phyloP scores from a whole-genome alignment of 345 rosid species.

The Citrus cavaleriei region DNA sequence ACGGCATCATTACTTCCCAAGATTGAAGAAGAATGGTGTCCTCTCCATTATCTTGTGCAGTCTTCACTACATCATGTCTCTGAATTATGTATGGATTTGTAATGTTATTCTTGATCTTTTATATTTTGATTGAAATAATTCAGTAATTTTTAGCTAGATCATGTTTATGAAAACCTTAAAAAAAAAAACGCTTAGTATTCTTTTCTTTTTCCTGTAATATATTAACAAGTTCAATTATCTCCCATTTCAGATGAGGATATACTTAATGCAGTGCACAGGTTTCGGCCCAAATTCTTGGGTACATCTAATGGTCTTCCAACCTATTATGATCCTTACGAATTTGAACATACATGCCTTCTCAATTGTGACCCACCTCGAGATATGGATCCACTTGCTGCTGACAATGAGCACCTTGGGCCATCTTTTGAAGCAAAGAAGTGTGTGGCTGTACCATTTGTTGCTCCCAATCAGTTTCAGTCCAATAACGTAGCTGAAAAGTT shows the following conservation, averaged over 20 bases:
- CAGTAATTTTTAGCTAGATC: not conserved
- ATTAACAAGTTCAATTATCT: conserved; percentile 10
- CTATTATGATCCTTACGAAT: conserved; percentile 57
- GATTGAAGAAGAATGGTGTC: conserved; percentile 93
- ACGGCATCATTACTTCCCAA: conserved; percentile 31
- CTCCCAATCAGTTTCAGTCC: conserved; percentile 48
- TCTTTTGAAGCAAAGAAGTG: conserved; percentile 49
- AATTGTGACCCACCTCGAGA: conserved; percentile 40
- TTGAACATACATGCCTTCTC: conserved; percentile 62
- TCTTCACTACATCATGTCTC: conserved; percentile 70
- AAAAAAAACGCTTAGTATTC: not conserved
- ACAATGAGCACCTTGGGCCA: conserved; percentile 36
- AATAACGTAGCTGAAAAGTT: conserved; percentile 43
- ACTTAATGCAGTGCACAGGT: conserved; percentile 58
- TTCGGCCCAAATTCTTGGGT: conserved; percentile 67
- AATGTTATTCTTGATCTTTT: conserved; percentile 8
- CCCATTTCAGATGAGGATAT: conserved; percentile 73
- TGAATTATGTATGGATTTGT: conserved; percentile 60
- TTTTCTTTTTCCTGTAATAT: not conserved
- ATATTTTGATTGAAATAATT: not conserved
- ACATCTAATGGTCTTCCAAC: conserved; percentile 48
- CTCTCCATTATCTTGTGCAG: conserved; percentile 64
- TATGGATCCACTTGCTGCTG: conserved; percentile 27
- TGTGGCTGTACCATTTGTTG: conserved; percentile 66
- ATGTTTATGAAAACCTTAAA: not conserved